These are phyloP conservation scores for Didymella keratinophila DNA, from an alignment of 2,329 filamentous ascomycete species.

Conservation along the genomic window DNA sequence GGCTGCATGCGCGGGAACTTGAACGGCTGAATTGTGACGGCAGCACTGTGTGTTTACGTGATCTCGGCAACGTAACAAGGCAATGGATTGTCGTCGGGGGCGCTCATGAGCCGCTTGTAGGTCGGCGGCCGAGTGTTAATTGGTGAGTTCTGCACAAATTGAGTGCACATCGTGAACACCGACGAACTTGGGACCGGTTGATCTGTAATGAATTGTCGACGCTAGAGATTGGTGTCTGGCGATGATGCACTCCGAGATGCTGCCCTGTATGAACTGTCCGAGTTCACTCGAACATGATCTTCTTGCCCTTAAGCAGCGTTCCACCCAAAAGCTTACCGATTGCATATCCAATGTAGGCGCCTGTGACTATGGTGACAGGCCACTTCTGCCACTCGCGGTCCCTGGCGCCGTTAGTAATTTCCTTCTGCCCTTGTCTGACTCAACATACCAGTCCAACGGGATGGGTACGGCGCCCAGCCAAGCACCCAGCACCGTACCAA, in stretches of 20 bases:
- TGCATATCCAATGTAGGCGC: constrained; percentile 80
- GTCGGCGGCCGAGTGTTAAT: not conserved
- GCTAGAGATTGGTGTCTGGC: not conserved
- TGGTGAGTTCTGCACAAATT: not conserved
- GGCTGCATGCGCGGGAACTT: constrained; percentile 9
- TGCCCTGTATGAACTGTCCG: not conserved
- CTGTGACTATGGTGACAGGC: constrained; percentile 89
- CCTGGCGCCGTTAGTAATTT: constrained; percentile 49
- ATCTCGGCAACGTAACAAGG: not conserved
- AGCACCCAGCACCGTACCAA: constrained; percentile 81
- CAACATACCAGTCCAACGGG: constrained; percentile 81
- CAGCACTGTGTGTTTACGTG: not conserved
- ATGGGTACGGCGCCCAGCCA: constrained; percentile 97
- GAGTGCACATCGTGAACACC: not conserved
- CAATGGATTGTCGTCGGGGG: not conserved
- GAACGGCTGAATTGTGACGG: not conserved
- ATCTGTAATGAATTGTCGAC: not conserved
- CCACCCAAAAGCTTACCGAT: constrained; percentile 71
- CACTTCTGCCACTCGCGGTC: constrained; percentile 99
- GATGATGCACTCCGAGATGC: not conserved
- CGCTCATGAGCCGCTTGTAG: not conserved
- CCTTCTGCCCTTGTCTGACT: not conserved
- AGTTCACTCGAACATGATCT: constrained; percentile 53
- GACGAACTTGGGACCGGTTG: not conserved
- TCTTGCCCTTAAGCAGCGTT: constrained; percentile 55